phyloP scores from a whole-genome alignment of 2,329 filamentous ascomycete species.

The Raffaelea ambrosiae region DNA sequence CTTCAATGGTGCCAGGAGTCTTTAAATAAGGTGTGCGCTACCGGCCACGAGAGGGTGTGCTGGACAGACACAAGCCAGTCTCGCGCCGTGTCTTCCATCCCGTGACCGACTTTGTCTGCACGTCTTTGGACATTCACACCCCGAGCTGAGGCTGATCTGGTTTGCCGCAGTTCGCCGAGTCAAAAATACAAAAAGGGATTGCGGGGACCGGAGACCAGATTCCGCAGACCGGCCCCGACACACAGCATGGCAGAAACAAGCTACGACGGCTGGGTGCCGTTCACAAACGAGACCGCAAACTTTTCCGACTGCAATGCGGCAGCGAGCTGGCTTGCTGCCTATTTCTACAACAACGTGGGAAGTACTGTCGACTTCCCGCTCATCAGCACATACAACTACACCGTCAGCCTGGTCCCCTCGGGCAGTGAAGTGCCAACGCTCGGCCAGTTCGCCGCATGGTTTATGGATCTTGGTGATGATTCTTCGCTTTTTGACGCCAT shows the following conservation, averaged over 20 bases:
- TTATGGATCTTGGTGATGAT: neutral
- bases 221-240: too few species aligned
- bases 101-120: too few species aligned
- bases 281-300: neutral
- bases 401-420: neutral
- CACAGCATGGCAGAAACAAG: neutral
- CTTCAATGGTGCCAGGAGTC: too few species aligned
- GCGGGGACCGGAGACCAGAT: too few species aligned
- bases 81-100: too few species aligned
- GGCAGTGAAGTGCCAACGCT: neutral
- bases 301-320: constrained; percentile 6
- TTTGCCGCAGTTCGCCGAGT: too few species aligned
- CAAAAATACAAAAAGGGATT: too few species aligned
- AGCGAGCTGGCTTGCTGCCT: constrained; percentile 1
- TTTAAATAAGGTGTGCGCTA: too few species aligned
- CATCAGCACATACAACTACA: constrained; percentile 1
- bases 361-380: neutral
- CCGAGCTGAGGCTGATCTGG: too few species aligned
- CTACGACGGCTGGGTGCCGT: constrained; percentile 6
- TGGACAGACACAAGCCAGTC: too few species aligned
- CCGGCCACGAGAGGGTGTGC: too few species aligned
- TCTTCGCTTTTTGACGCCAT: neutral
- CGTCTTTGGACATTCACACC: too few species aligned
- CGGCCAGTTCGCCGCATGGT: constrained; percentile 5
- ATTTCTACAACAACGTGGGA: neutral